These are phyloP conservation scores for Quercus lobata DNA, from an alignment of 331 rosid genomes.

Conservation along the genomic window DNA sequence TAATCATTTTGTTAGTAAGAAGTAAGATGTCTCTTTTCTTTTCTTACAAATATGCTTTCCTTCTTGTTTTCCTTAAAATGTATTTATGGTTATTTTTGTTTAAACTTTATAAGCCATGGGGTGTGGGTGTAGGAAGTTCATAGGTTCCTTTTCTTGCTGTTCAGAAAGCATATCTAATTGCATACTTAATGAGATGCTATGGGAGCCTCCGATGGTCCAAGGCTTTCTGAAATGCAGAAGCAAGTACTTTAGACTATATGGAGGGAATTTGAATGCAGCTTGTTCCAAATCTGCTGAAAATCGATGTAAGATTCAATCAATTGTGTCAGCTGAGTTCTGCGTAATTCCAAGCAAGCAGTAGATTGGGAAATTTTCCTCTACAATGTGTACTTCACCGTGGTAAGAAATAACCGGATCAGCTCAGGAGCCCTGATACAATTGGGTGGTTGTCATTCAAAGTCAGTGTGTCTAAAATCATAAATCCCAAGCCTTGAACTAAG, in stretches of 20 bases:
- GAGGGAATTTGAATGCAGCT: slow-evolving; percentile 73
- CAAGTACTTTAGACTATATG: slow-evolving; percentile 47
- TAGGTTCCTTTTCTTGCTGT: neutral
- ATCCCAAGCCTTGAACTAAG: too few relatives aligned
- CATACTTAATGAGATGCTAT: slow-evolving; percentile 22
- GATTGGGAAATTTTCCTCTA: too few relatives aligned
- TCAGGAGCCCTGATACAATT: slow-evolving; percentile 7
- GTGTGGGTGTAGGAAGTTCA: neutral
- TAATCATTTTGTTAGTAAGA: neutral
- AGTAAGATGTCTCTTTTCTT: neutral
- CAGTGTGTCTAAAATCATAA: too few relatives aligned
- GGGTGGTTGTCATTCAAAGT: too few relatives aligned
- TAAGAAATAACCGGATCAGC: slow-evolving; percentile 74
- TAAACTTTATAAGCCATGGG: neutral
- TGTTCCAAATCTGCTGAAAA: slow-evolving; percentile 4
- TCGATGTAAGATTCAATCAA: too few relatives aligned
- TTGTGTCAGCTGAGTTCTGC: too few relatives aligned
- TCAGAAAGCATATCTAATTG: neutral
- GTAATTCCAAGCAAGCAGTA: too few relatives aligned
- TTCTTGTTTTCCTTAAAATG: neutral
- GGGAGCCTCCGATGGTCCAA: slow-evolving; percentile 26
- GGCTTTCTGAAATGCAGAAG: too few relatives aligned
- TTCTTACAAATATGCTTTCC: neutral
- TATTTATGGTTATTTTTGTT: neutral
- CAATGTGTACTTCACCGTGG: slow-evolving; percentile 42